phyloP scores from a whole-genome alignment of 352 stramenopile genomes.

The Sclerospora graminicola region DNA sequence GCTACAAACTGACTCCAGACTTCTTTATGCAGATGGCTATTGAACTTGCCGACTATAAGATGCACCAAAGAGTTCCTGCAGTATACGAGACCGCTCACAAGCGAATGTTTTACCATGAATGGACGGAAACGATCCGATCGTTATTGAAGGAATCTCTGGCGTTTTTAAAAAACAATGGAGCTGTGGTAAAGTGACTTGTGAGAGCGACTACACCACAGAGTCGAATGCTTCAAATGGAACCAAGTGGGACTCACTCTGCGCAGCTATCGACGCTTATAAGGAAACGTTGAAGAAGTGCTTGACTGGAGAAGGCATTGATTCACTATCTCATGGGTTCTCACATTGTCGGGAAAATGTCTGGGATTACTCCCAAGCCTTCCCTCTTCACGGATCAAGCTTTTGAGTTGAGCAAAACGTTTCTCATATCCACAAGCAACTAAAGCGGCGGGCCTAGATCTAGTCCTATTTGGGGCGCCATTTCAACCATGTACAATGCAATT shows the following conservation, averaged over 20 bases:
- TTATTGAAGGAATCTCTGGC: constrained; percentile 83
- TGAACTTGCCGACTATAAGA: constrained; percentile 93
- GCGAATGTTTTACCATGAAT: constrained; percentile 94
- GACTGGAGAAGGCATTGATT: constrained; percentile 88
- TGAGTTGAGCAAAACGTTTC: constrained; percentile 89
- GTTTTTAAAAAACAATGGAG: constrained; percentile 91
- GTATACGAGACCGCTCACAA: constrained; percentile 97
- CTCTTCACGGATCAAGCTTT: constrained; percentile 92
- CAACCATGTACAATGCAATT: constrained; percentile 90
- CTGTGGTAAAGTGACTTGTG: no score
- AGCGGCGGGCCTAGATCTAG: constrained; percentile 85
- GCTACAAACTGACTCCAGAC: constrained; percentile 92
- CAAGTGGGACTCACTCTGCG: constrained; percentile 84
- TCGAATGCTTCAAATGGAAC: constrained; percentile 40
- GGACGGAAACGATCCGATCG: constrained; percentile 88
- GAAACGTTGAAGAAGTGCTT: constrained; percentile 83
- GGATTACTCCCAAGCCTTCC: constrained; percentile 76
- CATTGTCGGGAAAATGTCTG: constrained; percentile 89
- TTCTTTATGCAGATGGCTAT: constrained; percentile 96
- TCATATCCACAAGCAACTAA: constrained; percentile 94
- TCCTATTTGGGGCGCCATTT: constrained; percentile 96
- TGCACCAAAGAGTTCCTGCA: constrained; percentile 88
- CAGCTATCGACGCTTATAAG: constrained; percentile 85
- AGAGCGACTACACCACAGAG: no score
- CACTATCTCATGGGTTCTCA: constrained; percentile 93